Evolutionary conservation across 2,329 filamentous ascomycete genomes (phyloP).

Genomic region (Aureobasidium mangrovei): DNA sequence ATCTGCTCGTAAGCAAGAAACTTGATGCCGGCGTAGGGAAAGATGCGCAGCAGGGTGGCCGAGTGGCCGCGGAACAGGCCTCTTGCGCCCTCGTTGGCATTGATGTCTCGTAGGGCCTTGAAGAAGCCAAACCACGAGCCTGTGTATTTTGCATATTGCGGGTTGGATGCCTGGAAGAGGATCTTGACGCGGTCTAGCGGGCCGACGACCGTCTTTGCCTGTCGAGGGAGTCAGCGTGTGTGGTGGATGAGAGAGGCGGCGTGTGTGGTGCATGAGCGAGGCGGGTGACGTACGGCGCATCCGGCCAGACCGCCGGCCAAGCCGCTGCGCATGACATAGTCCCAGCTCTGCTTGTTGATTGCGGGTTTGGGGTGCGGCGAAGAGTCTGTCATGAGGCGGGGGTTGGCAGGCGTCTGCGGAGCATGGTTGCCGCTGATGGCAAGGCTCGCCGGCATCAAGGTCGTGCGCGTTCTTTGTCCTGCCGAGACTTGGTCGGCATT

Average conservation of each 20-base stretch:
- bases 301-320: constrained; percentile 84
- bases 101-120: constrained; percentile 78
- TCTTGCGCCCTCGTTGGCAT: constrained; percentile 58
- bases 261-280: background rate
- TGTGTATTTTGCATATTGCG: constrained; percentile 86
- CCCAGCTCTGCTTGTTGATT: constrained; percentile 62
- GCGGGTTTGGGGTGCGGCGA: constrained; percentile 40
- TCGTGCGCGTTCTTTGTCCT: background rate
- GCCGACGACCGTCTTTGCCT: constrained; percentile 94
- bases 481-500: background rate
- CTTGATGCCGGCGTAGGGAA: constrained; percentile 95
- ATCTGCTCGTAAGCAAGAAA: constrained; percentile 98
- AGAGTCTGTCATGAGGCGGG: constrained; percentile 33
- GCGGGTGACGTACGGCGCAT: constrained; percentile 63
- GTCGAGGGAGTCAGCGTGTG: constrained; percentile 7
- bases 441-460: constrained; percentile 31
- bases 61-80: constrained; percentile 92
- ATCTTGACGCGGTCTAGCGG: constrained; percentile 98
- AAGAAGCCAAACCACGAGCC: constrained; percentile 79
- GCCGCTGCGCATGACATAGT: constrained; percentile 77
- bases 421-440: constrained; percentile 27
- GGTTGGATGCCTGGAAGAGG: constrained; percentile 91
- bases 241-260: background rate
- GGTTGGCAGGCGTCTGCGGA: constrained; percentile 23
- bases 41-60: constrained; percentile 86